phyloP scores from a whole-genome alignment of 2,329 filamentous ascomycete genomes.

The Colletotrichum coccodes region DNA sequence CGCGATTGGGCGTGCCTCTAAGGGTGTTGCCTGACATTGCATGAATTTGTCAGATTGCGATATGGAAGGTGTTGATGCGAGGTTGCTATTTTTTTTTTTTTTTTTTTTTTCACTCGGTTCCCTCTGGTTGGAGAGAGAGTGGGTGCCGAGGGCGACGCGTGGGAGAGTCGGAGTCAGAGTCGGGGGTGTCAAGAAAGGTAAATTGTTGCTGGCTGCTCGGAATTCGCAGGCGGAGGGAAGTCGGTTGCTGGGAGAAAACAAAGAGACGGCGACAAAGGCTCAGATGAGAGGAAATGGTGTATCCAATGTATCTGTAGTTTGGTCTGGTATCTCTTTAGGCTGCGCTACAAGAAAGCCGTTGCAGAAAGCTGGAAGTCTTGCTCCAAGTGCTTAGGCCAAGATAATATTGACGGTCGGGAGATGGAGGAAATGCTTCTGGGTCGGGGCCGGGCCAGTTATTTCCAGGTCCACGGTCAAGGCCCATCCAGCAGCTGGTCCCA shows the following conservation, averaged over 20 bases:
- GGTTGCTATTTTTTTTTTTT: constrained; percentile 12
- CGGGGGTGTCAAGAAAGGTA: constrained; percentile 2
- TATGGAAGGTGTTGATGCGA: constrained; percentile 30
- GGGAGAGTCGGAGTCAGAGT: constrained; percentile 3
- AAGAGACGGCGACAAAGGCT: not conserved
- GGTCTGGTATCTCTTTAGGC: not conserved
- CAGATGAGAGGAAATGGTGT: not conserved
- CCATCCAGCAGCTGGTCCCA: not conserved
- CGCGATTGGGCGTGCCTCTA: constrained; percentile 75
- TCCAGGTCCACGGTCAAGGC: constrained; percentile 4
- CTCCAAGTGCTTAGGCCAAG: not conserved
- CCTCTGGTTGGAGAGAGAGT: not conserved
- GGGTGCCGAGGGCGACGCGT: constrained; percentile 26
- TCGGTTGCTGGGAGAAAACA: not conserved
- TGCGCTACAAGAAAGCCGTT: not conserved
- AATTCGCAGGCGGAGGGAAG: not conserved
- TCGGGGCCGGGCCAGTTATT: constrained; percentile 11
- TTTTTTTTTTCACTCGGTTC: not conserved
- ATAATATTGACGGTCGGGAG: not conserved
- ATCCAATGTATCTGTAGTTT: not conserved
- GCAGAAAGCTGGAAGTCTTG: not conserved
- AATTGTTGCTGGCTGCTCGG: not conserved
- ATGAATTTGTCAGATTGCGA: constrained; percentile 54
- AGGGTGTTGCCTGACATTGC: constrained; percentile 70
- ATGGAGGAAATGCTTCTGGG: constrained; percentile 6